Conservation (phyloP, 2,329 filamentous ascomycete species). For the Talaromyces sp. region DNA sequence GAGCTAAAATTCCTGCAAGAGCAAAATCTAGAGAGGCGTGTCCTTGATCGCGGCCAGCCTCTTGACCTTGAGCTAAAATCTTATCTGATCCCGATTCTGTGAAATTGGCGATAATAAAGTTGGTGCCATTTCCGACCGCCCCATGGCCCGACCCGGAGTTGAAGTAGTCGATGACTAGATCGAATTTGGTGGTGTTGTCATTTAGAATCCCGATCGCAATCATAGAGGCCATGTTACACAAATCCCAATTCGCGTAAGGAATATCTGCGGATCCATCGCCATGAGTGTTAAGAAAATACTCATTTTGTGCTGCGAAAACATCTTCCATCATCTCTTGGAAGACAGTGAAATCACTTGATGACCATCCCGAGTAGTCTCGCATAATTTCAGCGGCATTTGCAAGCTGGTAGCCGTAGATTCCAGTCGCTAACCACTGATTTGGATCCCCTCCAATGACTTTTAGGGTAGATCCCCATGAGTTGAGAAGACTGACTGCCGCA, state of each 20-base stretch:
- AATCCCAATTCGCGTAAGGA: constrained; percentile 52
- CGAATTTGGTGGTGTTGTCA: constrained; percentile 47
- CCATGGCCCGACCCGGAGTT: no score
- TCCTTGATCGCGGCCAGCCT: constrained; percentile 51
- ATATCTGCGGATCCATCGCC: constrained; percentile 35
- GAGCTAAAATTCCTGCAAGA: constrained; percentile 45
- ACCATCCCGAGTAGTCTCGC: constrained; percentile 39
- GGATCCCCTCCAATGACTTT: constrained; percentile 36
- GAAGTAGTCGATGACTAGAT: constrained; percentile 45
- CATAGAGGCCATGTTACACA: constrained; percentile 47
- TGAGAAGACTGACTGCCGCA: constrained; percentile 41
- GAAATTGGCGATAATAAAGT: constrained; percentile 14
- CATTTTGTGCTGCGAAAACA: constrained; percentile 43
- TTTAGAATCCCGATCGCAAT: constrained; percentile 48
- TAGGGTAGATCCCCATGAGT: constrained; percentile 43
- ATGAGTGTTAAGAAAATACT: constrained; percentile 42
- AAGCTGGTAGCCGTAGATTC: constrained; percentile 52
- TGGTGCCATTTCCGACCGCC: no score
- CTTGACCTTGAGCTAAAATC: constrained; percentile 43
- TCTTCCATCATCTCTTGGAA: constrained; percentile 38
- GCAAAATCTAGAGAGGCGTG: constrained; percentile 47
- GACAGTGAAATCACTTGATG: constrained; percentile 23
- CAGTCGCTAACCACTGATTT: constrained; percentile 45
- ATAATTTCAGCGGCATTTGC: constrained; percentile 53
- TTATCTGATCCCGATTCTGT: constrained; percentile 26